These are phyloP conservation scores for Barnettozyma botsteinii DNA, from an alignment of 805 yeast species.

Conservation along the genomic window DNA sequence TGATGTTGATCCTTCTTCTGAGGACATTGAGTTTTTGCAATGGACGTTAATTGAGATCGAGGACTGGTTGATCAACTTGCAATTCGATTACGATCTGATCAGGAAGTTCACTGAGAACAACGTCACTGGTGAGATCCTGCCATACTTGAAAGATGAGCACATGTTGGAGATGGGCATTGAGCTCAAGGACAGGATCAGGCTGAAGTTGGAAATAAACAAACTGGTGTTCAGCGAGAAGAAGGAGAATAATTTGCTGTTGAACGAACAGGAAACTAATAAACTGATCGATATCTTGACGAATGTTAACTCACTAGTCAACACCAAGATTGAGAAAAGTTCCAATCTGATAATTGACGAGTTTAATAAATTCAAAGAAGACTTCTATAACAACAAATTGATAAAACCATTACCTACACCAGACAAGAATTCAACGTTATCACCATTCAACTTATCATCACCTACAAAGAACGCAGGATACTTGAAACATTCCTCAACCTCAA, in stretches of 20 bases:
- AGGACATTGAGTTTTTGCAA: constrained; percentile 8
- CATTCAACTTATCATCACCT: constrained; percentile 28
- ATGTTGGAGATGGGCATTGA: constrained; percentile 65
- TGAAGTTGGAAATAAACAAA: constrained; percentile 56
- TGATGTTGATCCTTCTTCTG: no score
- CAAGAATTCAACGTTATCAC: constrained; percentile 18
- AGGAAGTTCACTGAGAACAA: constrained; percentile 46
- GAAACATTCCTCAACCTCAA: not conserved
- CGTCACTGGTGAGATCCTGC: constrained; percentile 67
- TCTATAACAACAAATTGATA: not conserved
- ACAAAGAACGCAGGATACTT: no score
- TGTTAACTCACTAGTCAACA: constrained; percentile 14
- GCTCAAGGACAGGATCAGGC: constrained; percentile 48
- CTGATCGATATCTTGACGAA: constrained; percentile 13
- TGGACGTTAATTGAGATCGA: constrained; percentile 24
- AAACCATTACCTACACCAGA: constrained; percentile 25
- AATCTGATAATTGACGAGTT: constrained; percentile 15
- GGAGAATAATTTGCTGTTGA: no score
- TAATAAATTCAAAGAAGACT: constrained; percentile 14
- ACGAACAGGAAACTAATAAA: no score
- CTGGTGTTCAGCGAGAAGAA: no score
- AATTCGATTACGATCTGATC: constrained; percentile 16
- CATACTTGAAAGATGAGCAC: constrained; percentile 63
- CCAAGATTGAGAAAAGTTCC: constrained; percentile 3
- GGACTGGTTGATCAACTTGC: constrained; percentile 19